These are phyloP conservation scores for Trametes gibbosa DNA, from an alignment of 768 basidiomycete genomes.

Conservation along the genomic window DNA sequence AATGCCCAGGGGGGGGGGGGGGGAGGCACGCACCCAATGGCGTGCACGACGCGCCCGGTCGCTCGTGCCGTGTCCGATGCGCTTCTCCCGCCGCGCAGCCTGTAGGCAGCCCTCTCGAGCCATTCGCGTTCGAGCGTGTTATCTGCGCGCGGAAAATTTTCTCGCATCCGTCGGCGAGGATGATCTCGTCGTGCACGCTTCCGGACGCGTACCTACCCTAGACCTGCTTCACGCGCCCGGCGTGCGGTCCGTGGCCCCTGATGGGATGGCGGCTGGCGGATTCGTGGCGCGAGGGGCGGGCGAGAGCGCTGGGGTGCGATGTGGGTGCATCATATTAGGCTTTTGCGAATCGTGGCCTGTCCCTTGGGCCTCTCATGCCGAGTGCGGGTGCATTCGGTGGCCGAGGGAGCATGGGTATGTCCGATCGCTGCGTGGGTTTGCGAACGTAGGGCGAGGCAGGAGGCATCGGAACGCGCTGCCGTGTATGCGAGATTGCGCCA, in stretches of 20 bases:
- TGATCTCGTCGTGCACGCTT: neutral
- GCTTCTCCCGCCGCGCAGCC: conserved; percentile 9
- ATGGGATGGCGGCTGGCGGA: neutral
- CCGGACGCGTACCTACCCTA: neutral
- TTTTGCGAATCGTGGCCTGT: conserved; percentile 13
- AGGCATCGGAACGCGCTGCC: neutral
- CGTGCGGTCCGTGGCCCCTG: conserved; percentile 1
- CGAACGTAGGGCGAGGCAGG: neutral
- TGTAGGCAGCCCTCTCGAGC: too few species aligned
- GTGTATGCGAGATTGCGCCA: conserved; percentile 3
- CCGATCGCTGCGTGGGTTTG: conserved; percentile 1
- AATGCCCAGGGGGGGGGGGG: neutral
- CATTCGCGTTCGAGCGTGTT: neutral
- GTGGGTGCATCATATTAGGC: conserved; percentile 1
- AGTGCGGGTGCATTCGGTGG: neutral
- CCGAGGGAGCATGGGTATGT: neutral
- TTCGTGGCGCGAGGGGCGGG: neutral
- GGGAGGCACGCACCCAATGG: too few species aligned
- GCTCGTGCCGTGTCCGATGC: conserved; percentile 3
- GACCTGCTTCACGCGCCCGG: neutral
- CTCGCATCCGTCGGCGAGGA: neutral
- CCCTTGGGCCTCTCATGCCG: neutral
- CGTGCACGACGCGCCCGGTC: neutral
- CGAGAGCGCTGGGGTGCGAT: too few species aligned
- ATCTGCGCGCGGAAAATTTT: neutral